phyloP scores from a whole-genome alignment of 2,329 filamentous ascomycete genomes.

The Chaetomium strumarium region DNA sequence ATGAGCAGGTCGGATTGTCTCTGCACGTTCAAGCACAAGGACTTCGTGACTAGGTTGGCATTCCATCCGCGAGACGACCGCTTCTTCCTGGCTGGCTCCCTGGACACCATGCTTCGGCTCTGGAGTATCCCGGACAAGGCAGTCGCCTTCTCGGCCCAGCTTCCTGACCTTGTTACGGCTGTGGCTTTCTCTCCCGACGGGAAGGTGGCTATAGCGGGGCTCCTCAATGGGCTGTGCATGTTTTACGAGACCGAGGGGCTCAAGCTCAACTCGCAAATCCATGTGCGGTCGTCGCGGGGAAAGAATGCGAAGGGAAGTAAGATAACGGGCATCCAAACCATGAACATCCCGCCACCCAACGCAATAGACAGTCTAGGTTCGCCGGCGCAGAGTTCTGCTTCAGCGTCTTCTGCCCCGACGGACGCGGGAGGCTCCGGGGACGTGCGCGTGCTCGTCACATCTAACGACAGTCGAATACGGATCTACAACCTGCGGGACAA shows the following conservation, averaged over 20 bases:
- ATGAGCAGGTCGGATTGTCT: constrained; percentile 77
- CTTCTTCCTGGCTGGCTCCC: constrained; percentile 90
- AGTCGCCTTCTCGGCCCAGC: constrained; percentile 73
- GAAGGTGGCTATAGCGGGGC: constrained; percentile 80
- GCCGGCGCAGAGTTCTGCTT: constrained; percentile 1
- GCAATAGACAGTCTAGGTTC: constrained; percentile 24
- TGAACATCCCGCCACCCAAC: constrained; percentile 45
- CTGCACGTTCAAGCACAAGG: constrained; percentile 89
- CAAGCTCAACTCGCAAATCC: constrained; percentile 76
- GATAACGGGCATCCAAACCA: constrained; percentile 87
- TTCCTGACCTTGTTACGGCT: constrained; percentile 86
- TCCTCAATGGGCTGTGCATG: constrained; percentile 75
- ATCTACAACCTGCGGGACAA: constrained; percentile 86
- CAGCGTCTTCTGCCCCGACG: constrained; percentile 14
- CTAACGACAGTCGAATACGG: constrained; percentile 88
- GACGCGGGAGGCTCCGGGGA: constrained; percentile 42
- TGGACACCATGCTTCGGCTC: constrained; percentile 79
- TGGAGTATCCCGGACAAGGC: constrained; percentile 97
- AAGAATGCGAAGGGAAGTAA: constrained; percentile 96
- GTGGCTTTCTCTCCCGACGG: constrained; percentile 93
- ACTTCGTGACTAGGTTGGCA: constrained; percentile 89
- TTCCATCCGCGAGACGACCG: constrained; percentile 94
- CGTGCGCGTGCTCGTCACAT: constrained; percentile 81
- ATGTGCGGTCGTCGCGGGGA: constrained; percentile 86
- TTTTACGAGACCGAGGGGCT: constrained; percentile 92